phyloP scores from a whole-genome alignment of 2,329 filamentous ascomycete species.

The Phaeosphaeria sp. region DNA sequence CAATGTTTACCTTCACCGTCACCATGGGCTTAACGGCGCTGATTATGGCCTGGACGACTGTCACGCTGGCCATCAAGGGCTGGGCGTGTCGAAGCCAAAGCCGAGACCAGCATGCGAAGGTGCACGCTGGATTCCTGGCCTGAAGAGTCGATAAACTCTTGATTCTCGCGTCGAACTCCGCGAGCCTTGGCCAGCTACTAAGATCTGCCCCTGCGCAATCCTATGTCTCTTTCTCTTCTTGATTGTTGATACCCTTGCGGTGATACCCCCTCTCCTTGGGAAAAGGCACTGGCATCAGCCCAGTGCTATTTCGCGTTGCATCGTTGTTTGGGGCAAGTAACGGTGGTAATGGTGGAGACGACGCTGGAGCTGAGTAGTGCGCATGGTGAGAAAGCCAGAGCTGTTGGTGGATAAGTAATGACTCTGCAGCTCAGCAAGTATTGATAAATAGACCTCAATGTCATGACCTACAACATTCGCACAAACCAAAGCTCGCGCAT shows the following conservation, averaged over 20 bases:
- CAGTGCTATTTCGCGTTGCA: not conserved
- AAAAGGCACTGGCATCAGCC: not conserved
- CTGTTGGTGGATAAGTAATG: not conserved
- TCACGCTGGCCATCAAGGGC: slow-evolving; percentile 83
- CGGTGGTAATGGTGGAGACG: slow-evolving; percentile 21
- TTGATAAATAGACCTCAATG: not conserved
- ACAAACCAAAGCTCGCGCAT: not conserved
- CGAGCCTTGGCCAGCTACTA: not conserved
- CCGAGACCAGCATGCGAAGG: slow-evolving; percentile 30
- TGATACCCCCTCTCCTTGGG: slow-evolving; percentile 37
- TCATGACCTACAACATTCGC: not conserved
- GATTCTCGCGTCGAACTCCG: not conserved
- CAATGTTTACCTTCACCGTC: slow-evolving; percentile 93
- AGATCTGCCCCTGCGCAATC: not conserved
- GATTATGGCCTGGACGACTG: slow-evolving; percentile 83
- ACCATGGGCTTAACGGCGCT: slow-evolving; percentile 83
- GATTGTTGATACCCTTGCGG: slow-evolving; percentile 39
- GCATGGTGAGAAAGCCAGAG: not conserved
- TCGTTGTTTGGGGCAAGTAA: slow-evolving; percentile 8
- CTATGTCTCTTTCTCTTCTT: slow-evolving; percentile 22
- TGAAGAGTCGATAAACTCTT: slow-evolving; percentile 10
- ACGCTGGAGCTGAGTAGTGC: not conserved
- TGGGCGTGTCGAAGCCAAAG: slow-evolving; percentile 67
- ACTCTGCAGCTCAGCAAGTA: not conserved
- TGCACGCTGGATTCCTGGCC: slow-evolving; percentile 35